phyloP scores from a whole-genome alignment of 2,329 filamentous ascomycete species.

The Talaromyces sp. region DNA sequence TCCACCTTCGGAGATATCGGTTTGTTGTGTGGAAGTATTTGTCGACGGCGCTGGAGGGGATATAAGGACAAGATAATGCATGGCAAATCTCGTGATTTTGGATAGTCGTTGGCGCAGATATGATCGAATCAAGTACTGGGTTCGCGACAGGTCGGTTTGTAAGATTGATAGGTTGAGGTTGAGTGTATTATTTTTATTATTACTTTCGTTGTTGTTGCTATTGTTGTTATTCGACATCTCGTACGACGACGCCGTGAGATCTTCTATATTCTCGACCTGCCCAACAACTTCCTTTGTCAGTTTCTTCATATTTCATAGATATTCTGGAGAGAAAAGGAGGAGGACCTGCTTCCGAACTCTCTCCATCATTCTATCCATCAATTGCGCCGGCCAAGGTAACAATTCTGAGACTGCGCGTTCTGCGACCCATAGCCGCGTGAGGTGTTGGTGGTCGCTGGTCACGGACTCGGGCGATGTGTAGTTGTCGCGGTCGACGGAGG shows the following conservation, averaged over 20 bases:
- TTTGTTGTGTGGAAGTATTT: constrained; percentile 14
- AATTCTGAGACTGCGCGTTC: constrained; percentile 87
- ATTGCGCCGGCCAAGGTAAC: constrained; percentile 67
- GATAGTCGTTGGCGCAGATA: constrained; percentile 78
- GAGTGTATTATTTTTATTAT: constrained; percentile 58
- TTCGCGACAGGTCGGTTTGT: constrained; percentile 91
- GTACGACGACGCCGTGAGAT: constrained; percentile 43
- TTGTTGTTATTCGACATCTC: constrained; percentile 30
- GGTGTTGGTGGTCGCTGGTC: constrained; percentile 68
- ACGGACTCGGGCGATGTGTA: constrained; percentile 31
- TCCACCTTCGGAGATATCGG: neutral
- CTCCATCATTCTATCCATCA: constrained; percentile 78
- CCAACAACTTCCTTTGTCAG: neutral
- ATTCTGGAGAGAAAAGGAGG: neutral
- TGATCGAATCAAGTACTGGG: constrained; percentile 83
- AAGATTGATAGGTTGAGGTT: constrained; percentile 93
- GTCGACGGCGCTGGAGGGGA: constrained; percentile 19
- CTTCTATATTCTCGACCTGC: constrained; percentile 63
- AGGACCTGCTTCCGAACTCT: constrained; percentile 58
- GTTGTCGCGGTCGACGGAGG: constrained; percentile 60
- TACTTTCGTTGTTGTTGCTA: neutral
- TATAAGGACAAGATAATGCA: constrained; percentile 41
- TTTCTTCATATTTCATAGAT: neutral
- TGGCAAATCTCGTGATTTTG: constrained; percentile 56
- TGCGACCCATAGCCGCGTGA: constrained; percentile 89